Evolutionary conservation across 257 asterid species (phyloP).

Genomic region (Forsythia suspensa): DNA sequence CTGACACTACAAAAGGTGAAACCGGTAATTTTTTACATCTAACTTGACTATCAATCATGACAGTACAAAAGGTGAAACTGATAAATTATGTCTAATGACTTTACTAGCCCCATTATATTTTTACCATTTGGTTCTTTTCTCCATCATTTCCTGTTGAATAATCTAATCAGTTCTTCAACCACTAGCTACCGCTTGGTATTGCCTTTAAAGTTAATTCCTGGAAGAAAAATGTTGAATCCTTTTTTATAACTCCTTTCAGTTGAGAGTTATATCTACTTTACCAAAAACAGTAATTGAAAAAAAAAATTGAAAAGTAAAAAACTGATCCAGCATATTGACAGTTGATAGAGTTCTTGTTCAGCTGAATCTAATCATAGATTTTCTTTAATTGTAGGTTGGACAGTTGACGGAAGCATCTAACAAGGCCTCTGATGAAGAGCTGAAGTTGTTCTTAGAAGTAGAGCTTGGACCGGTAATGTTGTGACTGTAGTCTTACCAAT

Average conservation of each 20-base stretch:
- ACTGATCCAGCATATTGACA: background rate
- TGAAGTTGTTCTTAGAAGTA: slow-evolving; percentile 48
- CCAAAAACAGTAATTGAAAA: background rate
- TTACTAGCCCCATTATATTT: background rate
- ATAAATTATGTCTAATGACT: background rate
- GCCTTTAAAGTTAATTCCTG: background rate
- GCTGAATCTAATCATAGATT: background rate
- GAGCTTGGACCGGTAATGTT: slow-evolving; percentile 49
- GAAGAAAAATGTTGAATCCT: background rate
- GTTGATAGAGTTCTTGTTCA: background rate
- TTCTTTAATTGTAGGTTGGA: slow-evolving; percentile 44
- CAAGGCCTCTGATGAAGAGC: slow-evolving; percentile 40
- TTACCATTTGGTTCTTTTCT: background rate
- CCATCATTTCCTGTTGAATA: background rate
- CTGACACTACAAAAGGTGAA: background rate
- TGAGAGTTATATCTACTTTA: background rate
- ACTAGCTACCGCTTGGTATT: background rate
- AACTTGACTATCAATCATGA: background rate
- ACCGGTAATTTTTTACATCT: background rate
- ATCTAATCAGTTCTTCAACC: background rate
- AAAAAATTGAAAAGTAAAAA: background rate
- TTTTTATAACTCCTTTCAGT: background rate
- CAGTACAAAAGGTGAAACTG: background rate
- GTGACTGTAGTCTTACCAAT: slow-evolving; percentile 2
- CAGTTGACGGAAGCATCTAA: slow-evolving; percentile 36